Base-by-base conservation (phyloP, 202 grass and related monocot genomes). In the Schoenoplectus triqueter region DNA sequence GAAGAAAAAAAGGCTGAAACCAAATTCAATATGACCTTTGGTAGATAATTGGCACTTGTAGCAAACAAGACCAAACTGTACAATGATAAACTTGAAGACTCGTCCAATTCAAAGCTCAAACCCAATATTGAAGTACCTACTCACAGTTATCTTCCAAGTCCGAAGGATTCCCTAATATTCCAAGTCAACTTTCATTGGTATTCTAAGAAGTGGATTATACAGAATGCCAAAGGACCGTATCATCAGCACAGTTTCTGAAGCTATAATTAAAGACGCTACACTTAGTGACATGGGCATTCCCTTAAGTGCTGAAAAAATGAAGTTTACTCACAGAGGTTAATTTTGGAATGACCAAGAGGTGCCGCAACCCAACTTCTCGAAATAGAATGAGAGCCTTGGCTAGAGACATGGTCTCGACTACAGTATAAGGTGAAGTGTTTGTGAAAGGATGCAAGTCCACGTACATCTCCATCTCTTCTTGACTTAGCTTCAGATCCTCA, bases 331-430 rank as follows among this genome's bases (percentile, higher is more conserved):
- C 95, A 61, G 89, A 86, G 47, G 88, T 85, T 21, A 87, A 88
- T 68, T 98, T 98, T 6, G 95, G 95, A 86, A 98, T 86, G 88
- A 98, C 90, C 81, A 98, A 88, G 78, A 98, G 88, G 77, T 98
- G 95, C 19, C 95, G 90, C 85, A 98, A 84, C 82, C 95, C 95
- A 64, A 98, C 88, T 83, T 95, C 91, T 13, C 95, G 95, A 78
- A 98, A 95, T 73, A 98, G 91, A 72, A 98, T 87, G 73, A 95
- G 91, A 79, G 95, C 95, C 79, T 98, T 98, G 59, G 95, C 95
- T 62, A 95, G 85, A 60, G 91, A 98, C 95, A 98, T 95, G 5
- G 95, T 95, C 86, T 98, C 95, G n/a, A 98, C 88, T 14, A 98
- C 95, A 62, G 95, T 98, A 80, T 98, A 98, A 65, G 95, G 95